Percentiles rank a stretch among this genome's conserved stretches.
Evolutionary conservation across 2,329 filamentous ascomycete genomes (phyloP).

Genomic region (Teratosphaeria zuluensis): DNA sequence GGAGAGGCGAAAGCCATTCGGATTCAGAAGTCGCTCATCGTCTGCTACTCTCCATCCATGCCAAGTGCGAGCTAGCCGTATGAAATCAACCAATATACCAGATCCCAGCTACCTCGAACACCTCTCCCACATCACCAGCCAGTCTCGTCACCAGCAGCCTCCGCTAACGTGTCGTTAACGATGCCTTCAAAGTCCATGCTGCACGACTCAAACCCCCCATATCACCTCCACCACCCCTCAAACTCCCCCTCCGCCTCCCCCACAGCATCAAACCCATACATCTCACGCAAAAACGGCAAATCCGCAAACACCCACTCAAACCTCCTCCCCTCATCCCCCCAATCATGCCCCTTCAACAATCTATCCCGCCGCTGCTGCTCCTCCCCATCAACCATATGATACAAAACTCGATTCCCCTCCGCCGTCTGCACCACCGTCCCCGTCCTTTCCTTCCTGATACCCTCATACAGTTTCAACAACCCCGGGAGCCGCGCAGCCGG

Average conservation of each 20-base stretch:
- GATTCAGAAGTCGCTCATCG: too few relatives aligned
- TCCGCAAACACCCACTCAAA: neutral
- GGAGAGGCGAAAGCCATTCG: too few relatives aligned
- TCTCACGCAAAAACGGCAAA: neutral
- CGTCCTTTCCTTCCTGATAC: neutral
- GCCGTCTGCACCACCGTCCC: neutral
- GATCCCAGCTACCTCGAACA: too few relatives aligned
- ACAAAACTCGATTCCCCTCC: neutral
- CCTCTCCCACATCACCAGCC: too few relatives aligned
- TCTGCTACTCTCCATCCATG: too few relatives aligned
- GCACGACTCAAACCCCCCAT: too few relatives aligned
- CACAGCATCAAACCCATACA: constrained; percentile 1
- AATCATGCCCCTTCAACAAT: neutral
- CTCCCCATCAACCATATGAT: neutral
- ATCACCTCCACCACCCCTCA: neutral
- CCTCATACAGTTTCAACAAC: neutral
- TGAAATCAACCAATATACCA: too few relatives aligned
- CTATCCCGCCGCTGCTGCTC: neutral
- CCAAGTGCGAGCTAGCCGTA: too few relatives aligned
- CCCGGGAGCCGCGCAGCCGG: neutral
- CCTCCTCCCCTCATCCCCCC: neutral
- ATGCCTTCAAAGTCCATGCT: too few relatives aligned
- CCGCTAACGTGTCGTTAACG: too few relatives aligned
- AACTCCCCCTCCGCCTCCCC: neutral
- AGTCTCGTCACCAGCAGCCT: too few relatives aligned